Evolutionary conservation across 805 yeast species (phyloP).

Genomic region (Lachancea mirantina): DNA sequence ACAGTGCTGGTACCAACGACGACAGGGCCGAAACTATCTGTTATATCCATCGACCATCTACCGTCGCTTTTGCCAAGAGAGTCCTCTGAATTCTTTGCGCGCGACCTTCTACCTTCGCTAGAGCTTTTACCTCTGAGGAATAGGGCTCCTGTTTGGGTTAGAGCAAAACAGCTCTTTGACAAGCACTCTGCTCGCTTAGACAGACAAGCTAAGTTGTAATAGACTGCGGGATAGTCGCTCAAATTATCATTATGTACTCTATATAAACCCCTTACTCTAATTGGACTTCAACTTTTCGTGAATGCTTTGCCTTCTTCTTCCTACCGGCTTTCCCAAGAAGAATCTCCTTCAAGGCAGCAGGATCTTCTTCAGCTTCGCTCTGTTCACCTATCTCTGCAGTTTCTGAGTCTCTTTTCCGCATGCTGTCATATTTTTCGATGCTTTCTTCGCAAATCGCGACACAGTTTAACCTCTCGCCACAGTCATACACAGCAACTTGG

Average conservation of each 20-base stretch:
- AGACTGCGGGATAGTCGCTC: constrained; percentile 6
- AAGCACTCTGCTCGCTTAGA: constrained; percentile 73
- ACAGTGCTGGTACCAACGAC: constrained; percentile 77
- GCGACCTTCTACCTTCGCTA: constrained; percentile 83
- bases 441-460: constrained; percentile 67
- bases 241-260: constrained; percentile 2
- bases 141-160: constrained; percentile 83
- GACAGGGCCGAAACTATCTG: constrained; percentile 80
- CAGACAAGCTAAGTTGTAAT: constrained; percentile 39
- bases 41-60: constrained; percentile 90
- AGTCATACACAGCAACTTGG: constrained; percentile 83
- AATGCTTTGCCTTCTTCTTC: constrained; percentile 36
- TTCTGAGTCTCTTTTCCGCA: constrained; percentile 54
- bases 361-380: constrained; percentile 71
- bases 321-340: constrained; percentile 45
- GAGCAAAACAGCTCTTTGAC: constrained; percentile 77
- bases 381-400: constrained; percentile 52
- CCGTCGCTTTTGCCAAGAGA: constrained; percentile 96
- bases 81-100: constrained; percentile 85
- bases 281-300: constrained; percentile 47
- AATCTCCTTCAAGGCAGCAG: constrained; percentile 54
- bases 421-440: constrained; percentile 63
- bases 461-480: constrained; percentile 89
- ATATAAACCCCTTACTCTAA: constrained; percentile 36
- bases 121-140: constrained; percentile 76